Percentiles rank a stretch among this genome's conserved stretches.
Conservation (phyloP, 2,329 filamentous ascomycete species). For the Thermothelomyces thermophilus region DNA sequence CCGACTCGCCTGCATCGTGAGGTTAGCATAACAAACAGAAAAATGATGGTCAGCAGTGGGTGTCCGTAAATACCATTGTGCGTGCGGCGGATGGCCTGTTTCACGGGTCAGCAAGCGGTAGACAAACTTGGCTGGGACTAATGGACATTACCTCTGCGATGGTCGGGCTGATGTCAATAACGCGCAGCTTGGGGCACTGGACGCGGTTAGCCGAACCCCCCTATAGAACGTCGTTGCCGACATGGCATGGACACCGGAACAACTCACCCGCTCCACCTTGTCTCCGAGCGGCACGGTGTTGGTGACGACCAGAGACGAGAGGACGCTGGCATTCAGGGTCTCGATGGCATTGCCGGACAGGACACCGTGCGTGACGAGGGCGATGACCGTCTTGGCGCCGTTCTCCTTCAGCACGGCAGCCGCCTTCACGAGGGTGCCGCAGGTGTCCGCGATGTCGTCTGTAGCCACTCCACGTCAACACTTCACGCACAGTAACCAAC, state of each 20-base stretch:
- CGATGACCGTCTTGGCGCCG: conserved; percentile 80
- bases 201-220: conserved; percentile 5
- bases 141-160: conserved; percentile 49
- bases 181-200: conserved; percentile 65
- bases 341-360: conserved; percentile 83
- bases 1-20: conserved; percentile 50
- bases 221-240: not conserved
- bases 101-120: conserved; percentile 9
- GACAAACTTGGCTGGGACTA: not conserved
- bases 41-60: no score
- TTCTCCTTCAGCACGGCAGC: conserved; percentile 83
- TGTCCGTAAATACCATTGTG: conserved; percentile 29
- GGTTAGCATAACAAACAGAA: conserved; percentile 3
- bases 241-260: conserved; percentile 6
- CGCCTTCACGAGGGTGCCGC: conserved; percentile 63
- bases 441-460: conserved; percentile 97
- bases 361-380: conserved; percentile 93
- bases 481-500: not conserved
- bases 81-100: conserved; percentile 57
- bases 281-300: conserved; percentile 79
- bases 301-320: conserved; percentile 74
- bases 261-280: conserved; percentile 55
- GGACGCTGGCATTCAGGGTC: conserved; percentile 68
- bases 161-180: conserved; percentile 87
- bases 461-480: conserved; percentile 1